Conservation (phyloP, 164 flowering plant genomes). For the Stephania japonica region DNA sequence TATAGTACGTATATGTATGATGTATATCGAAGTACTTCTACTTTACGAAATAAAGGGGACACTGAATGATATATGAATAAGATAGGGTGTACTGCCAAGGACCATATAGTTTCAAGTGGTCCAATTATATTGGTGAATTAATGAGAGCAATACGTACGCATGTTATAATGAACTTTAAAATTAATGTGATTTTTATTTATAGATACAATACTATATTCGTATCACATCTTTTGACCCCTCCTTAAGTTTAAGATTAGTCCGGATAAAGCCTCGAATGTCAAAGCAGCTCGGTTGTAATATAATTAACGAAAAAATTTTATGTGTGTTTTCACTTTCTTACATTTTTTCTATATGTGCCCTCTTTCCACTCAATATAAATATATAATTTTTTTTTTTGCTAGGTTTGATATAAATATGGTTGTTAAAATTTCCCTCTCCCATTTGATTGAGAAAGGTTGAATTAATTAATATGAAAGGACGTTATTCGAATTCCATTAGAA, state of each 20-base stretch:
- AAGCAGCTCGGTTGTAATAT: too few relatives aligned
- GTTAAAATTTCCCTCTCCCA: neutral
- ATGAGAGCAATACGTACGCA: neutral
- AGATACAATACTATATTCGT: too few relatives aligned
- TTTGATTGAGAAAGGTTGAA: neutral
- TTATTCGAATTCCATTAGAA: neutral
- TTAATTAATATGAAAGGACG: neutral
- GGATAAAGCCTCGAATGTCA: too few relatives aligned
- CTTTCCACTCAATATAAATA: neutral
- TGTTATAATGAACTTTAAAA: neutral
- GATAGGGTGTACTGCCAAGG: neutral
- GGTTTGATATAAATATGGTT: neutral
- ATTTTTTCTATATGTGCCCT: neutral
- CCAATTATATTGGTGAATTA: neutral
- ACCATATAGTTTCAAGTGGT: conserved; percentile 1
- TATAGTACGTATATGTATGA: too few relatives aligned
- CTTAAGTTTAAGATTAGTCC: too few relatives aligned
- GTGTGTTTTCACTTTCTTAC: neutral
- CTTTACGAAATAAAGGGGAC: neutral
- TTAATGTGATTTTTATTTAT: too few relatives aligned
- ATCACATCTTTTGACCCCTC: too few relatives aligned
- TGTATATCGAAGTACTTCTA: neutral
- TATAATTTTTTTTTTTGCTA: neutral
- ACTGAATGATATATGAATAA: conserved; percentile 1
- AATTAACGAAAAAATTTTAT: neutral